A percentile compares a stretch with the other conserved stretches of the same genome.
Conservation (phyloP, 495 filamentous ascomycete species). For the Neurospora pannonica region DNA sequence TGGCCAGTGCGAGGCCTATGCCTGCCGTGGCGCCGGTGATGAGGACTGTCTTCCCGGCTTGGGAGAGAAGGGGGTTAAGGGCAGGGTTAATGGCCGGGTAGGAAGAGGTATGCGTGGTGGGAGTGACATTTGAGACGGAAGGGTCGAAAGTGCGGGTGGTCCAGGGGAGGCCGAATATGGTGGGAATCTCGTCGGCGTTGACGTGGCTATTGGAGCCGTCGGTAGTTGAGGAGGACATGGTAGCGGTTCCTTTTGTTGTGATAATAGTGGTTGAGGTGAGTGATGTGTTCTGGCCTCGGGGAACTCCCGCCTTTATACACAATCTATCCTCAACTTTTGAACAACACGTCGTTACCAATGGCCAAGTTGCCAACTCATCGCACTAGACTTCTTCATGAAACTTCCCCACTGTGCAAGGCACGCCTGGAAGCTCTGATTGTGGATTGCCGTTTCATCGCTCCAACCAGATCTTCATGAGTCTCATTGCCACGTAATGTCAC, state of each 20-base stretch:
- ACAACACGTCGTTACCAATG: not conserved
- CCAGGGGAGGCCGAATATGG: constrained; percentile 13
- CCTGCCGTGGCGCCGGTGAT: constrained; percentile 35
- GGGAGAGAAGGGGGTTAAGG: constrained; percentile 24
- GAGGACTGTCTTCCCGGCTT: constrained; percentile 34
- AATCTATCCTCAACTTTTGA: not conserved
- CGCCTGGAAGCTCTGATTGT: no score
- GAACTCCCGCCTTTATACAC: not conserved
- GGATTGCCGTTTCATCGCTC: no score
- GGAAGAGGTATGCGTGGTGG: constrained; percentile 22
- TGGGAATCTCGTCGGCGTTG: constrained; percentile 31
- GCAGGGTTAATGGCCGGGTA: constrained; percentile 36
- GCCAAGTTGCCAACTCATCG: no score
- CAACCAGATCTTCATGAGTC: no score
- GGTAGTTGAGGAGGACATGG: not conserved
- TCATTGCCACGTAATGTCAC: no score
- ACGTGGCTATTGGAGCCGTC: not conserved
- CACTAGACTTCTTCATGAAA: no score
- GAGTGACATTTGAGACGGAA: not conserved
- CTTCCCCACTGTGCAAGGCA: no score
- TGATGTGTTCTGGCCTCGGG: not conserved
- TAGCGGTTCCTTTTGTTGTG: not conserved
- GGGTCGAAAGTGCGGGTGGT: not conserved
- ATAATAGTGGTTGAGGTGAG: not conserved
- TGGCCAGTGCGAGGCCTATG: constrained; percentile 30